These are phyloP conservation scores for Neurospora sp. DNA, from an alignment of 495 filamentous ascomycete genomes.

Conservation along the genomic window DNA sequence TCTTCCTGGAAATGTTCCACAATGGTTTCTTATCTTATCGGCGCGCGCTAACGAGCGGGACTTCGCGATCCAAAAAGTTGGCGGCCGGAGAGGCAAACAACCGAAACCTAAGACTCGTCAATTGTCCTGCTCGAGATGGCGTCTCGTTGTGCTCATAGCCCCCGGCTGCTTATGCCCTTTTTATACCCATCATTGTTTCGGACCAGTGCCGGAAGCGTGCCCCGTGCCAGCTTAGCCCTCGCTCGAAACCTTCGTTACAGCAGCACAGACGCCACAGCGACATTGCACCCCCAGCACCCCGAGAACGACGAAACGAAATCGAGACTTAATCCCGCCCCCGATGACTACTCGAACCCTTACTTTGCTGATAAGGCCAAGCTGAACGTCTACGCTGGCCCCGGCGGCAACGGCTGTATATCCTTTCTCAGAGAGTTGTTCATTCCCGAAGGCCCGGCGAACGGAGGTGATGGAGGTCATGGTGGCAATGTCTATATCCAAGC, in stretches of 20 bases:
- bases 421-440: slow-evolving; percentile 87
- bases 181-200: slow-evolving; percentile 50
- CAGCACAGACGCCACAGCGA: slow-evolving; percentile 22
- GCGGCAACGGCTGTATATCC: slow-evolving; percentile 87
- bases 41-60: neutral
- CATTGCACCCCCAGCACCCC: slow-evolving; percentile 8
- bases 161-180: slow-evolving; percentile 49
- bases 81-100: neutral
- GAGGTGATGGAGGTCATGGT: slow-evolving; percentile 85
- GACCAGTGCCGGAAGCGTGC: slow-evolving; percentile 22
- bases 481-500: slow-evolving; percentile 94
- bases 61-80: slow-evolving; percentile 5
- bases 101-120: neutral
- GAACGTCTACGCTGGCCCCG: slow-evolving; percentile 62
- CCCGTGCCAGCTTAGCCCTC: slow-evolving; percentile 12
- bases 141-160: slow-evolving; percentile 22
- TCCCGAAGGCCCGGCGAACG: slow-evolving; percentile 84
- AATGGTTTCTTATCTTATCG: slow-evolving; percentile 11
- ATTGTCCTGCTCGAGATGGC: neutral
- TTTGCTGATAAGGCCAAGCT: slow-evolving; percentile 82
- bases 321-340: slow-evolving; percentile 66
- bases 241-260: slow-evolving; percentile 11
- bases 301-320: slow-evolving; percentile 23
- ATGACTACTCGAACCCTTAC: slow-evolving; percentile 68
- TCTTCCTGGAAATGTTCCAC: neutral